A percentile compares a stretch with the other conserved stretches of the same genome.
phyloP scores from a whole-genome alignment of 768 basidiomycete species.

The Lentinula detonsa region DNA sequence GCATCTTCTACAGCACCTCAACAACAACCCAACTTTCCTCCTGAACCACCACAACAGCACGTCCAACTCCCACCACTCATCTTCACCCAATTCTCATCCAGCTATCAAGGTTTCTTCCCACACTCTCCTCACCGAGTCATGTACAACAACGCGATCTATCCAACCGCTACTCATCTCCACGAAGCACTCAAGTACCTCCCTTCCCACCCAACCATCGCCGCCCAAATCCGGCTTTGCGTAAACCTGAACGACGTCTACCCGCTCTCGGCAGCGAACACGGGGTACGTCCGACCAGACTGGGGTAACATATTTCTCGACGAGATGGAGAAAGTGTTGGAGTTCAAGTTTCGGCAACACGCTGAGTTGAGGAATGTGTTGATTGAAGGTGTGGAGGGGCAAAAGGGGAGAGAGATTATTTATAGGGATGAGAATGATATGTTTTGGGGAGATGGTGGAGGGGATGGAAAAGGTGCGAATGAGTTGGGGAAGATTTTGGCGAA shows the following conservation, averaged over 20 bases:
- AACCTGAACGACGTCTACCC: constrained; percentile 31
- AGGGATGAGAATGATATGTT: constrained; percentile 49
- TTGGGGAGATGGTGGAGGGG: constrained; percentile 54
- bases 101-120: constrained; percentile 50
- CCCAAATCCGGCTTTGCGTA: constrained; percentile 41
- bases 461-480: constrained; percentile 46
- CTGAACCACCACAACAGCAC: not conserved
- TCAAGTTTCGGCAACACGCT: constrained; percentile 70
- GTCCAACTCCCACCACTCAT: constrained; percentile 21
- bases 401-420: constrained; percentile 45
- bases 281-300: constrained; percentile 48
- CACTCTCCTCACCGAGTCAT: constrained; percentile 60
- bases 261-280: constrained; percentile 22
- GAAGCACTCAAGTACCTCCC: constrained; percentile 66
- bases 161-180: constrained; percentile 68
- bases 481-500: constrained; percentile 55
- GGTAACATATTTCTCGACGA: constrained; percentile 41
- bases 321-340: constrained; percentile 64
- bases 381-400: constrained; percentile 39
- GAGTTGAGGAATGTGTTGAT: constrained; percentile 45
- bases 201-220: constrained; percentile 43
- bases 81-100: constrained; percentile 33
- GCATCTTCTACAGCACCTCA: not conserved
- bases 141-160: constrained; percentile 50
- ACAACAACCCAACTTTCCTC: not conserved